Conservation (phyloP, 345 rosid genomes). For the Eucalyptus leucophloia region DNA sequence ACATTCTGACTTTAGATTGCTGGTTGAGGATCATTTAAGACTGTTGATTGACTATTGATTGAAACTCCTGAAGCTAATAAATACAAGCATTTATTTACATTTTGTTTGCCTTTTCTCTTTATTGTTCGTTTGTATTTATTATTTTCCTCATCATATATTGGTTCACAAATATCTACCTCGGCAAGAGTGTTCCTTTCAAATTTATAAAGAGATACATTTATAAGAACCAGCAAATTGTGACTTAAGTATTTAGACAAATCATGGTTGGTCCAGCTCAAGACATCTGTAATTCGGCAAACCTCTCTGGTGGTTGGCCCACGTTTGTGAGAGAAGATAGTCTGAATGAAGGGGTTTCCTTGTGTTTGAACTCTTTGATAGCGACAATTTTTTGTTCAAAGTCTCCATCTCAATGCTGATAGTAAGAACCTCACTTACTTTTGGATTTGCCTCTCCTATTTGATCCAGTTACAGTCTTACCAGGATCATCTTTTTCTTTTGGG, state of each 20-base stretch:
- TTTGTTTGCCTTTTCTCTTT: neutral
- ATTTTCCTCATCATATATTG: neutral
- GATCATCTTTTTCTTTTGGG: too few relatives aligned
- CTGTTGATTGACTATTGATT: neutral
- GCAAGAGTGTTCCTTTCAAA: neutral
- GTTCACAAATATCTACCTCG: neutral
- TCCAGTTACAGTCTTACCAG: too few relatives aligned
- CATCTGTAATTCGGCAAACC: neutral
- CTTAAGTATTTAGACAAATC: neutral
- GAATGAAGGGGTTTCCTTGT: neutral
- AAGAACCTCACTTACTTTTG: neutral
- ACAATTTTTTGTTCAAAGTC: too few relatives aligned
- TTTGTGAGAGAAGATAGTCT: neutral
- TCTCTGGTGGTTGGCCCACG: neutral
- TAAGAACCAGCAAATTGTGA: neutral
- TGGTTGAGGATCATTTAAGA: accelerated
- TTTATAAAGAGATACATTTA: neutral
- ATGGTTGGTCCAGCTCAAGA: neutral
- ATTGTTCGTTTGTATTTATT: neutral
- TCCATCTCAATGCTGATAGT: accelerated
- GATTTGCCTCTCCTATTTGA: neutral
- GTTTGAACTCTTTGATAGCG: neutral
- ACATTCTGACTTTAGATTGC: too few relatives aligned
- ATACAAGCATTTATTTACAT: neutral
- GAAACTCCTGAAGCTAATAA: too few relatives aligned